Base-by-base conservation (phyloP, 2,329 filamentous ascomycete species). In the Lachnellula cervina region DNA sequence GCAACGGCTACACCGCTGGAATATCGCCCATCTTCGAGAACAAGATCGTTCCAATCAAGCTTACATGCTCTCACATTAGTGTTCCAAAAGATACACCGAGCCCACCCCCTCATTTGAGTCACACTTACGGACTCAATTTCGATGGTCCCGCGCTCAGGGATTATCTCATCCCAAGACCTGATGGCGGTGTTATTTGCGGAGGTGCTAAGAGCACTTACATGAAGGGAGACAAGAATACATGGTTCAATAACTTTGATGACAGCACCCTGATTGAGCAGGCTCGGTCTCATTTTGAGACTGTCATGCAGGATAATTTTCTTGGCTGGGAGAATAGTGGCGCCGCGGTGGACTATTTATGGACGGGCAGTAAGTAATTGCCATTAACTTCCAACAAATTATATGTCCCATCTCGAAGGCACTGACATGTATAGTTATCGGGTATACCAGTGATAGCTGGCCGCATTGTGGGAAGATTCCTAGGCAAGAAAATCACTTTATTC, bases 1-100 rank as follows among this genome's bases (percentile, higher is more conserved):
- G 82, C 2, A 89, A 89, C 61, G 86, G 75, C 13, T 89, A 88
- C 67, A 87, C 84, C 0, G 79, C 82, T 1, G 76, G 79, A 13
- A 67, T 89, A 5, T 71, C 84, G 1, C 83, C 83, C 0, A 68
- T 76, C 79, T 64, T 60, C 42, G 16, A 49, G 8, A 43, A 53
- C 56, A 77, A 81, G 9, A 87, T 89, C 56, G 76, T 86, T 8
- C 86, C 86, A 0, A 81, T 77, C 16, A 72, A 78, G 7, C 77
- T 77, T 1, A 70, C 70, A 2, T 71, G 70, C 55, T 69, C 67
- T 35, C 64, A 62, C 3, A 69, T 71, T 11, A 46, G 23, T n/a
- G 47, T 44, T 25, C 58, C 43, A 7, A 65, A 66, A 52, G 37
- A 63, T 0, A 70, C 13, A 59, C 6, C n/a, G 21, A 21, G 55